Conservation (phyloP, 257 asterid species). For the Catharanthus roseus region DNA sequence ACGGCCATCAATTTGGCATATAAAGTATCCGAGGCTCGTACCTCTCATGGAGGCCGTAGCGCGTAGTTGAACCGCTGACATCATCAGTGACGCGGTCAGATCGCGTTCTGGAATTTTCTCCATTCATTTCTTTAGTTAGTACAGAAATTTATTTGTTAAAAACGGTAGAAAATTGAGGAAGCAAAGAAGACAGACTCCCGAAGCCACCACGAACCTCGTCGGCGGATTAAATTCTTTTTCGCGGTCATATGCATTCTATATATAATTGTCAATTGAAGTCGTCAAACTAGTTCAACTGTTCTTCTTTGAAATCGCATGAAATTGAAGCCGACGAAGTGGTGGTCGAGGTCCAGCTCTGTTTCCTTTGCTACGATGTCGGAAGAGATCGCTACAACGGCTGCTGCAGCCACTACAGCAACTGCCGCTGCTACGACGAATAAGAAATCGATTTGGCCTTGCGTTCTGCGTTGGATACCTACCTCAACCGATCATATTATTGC, state of each 20-base stretch:
- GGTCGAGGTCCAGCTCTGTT: conserved; percentile 28
- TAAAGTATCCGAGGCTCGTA: no score
- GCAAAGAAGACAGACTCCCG: neutral
- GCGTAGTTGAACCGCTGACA: neutral
- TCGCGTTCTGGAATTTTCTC: conserved; percentile 3
- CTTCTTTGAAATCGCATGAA: conserved; percentile 6
- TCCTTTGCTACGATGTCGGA: conserved; percentile 52
- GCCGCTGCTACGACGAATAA: conserved; percentile 22
- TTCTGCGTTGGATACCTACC: conserved; percentile 87
- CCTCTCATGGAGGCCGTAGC: no score
- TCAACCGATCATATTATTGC: conserved; percentile 86
- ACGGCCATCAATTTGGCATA: no score
- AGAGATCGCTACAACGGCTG: conserved; percentile 36
- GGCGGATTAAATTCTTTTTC: neutral
- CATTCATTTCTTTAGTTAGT: neutral
- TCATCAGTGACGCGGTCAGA: conserved; percentile 14
- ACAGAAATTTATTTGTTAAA: neutral
- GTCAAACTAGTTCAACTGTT: neutral
- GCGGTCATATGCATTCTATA: neutral
- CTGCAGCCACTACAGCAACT: conserved; percentile 16
- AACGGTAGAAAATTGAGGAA: neutral
- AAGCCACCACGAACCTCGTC: conserved; percentile 12
- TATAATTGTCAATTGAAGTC: neutral
- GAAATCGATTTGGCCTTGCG: conserved; percentile 58
- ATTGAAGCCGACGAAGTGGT: conserved; percentile 21